Evolutionary conservation across 805 yeast species (phyloP).

Genomic region (Candida michaelii): DNA sequence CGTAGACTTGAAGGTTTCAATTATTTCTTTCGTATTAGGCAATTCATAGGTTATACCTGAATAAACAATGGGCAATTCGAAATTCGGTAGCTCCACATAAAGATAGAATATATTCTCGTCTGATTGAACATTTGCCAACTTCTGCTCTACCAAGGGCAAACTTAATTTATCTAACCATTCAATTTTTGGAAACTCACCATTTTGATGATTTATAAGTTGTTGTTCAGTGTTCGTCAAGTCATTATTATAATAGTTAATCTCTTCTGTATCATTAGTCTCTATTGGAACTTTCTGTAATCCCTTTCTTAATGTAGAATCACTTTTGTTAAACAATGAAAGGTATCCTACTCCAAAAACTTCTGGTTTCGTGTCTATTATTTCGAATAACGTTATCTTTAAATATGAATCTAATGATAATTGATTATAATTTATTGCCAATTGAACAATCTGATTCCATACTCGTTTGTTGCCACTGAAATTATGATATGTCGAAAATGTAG

Average conservation of each 20-base stretch:
- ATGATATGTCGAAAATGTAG: slow-evolving; percentile 38
- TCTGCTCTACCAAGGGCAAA: slow-evolving; percentile 14
- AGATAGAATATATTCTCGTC: slow-evolving; percentile 22
- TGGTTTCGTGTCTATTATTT: slow-evolving; percentile 55
- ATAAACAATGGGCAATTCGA: slow-evolving; percentile 43
- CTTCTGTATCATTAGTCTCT: slow-evolving; percentile 20
- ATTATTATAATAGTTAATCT: slow-evolving; percentile 3
- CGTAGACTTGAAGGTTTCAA: not conserved
- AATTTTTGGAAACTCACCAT: slow-evolving; percentile 58
- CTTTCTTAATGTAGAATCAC: slow-evolving; percentile 57
- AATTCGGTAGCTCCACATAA: slow-evolving; percentile 42
- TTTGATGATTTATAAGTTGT: slow-evolving; percentile 60
- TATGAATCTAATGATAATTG: slow-evolving; percentile 68
- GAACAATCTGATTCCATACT: slow-evolving; percentile 74
- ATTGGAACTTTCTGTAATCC: slow-evolving; percentile 62
- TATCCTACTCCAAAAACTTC: slow-evolving; percentile 61
- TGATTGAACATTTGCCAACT: not conserved
- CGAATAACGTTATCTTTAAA: slow-evolving; percentile 65
- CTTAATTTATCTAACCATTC: slow-evolving; percentile 73
- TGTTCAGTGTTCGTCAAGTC: slow-evolving; percentile 42
- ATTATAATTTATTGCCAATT: slow-evolving; percentile 66
- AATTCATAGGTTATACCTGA: slow-evolving; percentile 26
- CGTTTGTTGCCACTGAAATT: slow-evolving; percentile 32
- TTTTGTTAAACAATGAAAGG: slow-evolving; percentile 55
- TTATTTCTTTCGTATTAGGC: slow-evolving; percentile 10